These are phyloP conservation scores for Globisporangium mamillatum DNA, from an alignment of 352 stramenopile species.

Conservation along the genomic window DNA sequence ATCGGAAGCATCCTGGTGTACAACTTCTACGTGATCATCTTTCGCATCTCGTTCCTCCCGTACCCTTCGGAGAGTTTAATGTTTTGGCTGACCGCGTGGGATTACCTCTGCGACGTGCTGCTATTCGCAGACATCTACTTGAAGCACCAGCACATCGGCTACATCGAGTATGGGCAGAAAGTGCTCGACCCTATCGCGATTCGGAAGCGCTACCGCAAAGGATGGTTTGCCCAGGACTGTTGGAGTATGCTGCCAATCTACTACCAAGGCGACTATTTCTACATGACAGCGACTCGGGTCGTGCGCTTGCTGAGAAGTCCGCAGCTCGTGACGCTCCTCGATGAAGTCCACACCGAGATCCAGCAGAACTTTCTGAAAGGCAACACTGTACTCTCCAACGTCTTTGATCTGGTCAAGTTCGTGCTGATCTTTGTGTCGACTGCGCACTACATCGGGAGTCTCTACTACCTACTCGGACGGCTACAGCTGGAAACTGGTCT, in stretches of 20 bases:
- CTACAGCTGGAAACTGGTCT: conserved; percentile 32
- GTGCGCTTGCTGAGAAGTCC: conserved; percentile 41
- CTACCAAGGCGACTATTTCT: conserved; percentile 34
- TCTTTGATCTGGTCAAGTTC: conserved; percentile 56
- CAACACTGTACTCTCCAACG: conserved; percentile 35
- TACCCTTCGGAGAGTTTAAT: conserved; percentile 24
- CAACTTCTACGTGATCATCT: conserved; percentile 54
- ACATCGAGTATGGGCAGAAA: conserved; percentile 37
- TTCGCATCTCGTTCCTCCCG: conserved; percentile 45
- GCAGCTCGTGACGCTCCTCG: conserved; percentile 35
- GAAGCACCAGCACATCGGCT: conserved; percentile 39
- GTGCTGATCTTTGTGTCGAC: conserved; percentile 58
- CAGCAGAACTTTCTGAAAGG: conserved; percentile 49
- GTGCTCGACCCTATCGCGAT: conserved; percentile 39
- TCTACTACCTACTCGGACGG: conserved; percentile 49
- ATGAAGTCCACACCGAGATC: conserved; percentile 45
- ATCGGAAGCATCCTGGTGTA: conserved; percentile 49
- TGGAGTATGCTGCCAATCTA: conserved; percentile 44
- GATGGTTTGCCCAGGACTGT: conserved; percentile 34
- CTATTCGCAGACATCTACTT: conserved; percentile 40
- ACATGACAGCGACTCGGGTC: conserved; percentile 35
- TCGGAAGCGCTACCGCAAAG: conserved; percentile 29
- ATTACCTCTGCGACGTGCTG: conserved; percentile 36
- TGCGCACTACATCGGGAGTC: conserved; percentile 46
- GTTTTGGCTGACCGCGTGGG: conserved; percentile 29